Conservation (phyloP, 2,329 filamentous ascomycete genomes). For the Trichophyton benhamiae region DNA sequence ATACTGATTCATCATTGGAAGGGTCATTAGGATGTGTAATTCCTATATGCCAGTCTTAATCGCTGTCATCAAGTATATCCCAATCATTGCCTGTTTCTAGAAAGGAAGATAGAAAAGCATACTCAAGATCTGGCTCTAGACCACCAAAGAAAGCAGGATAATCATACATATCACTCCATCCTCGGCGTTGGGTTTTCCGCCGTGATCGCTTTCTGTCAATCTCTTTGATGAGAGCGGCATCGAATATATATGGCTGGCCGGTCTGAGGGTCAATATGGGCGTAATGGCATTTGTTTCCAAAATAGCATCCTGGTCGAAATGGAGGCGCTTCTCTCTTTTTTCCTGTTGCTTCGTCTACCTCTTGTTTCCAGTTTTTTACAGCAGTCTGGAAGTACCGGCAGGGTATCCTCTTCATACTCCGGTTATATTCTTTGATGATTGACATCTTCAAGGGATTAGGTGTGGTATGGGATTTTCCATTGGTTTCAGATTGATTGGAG, state of each 20-base stretch:
- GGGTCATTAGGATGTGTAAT: no score
- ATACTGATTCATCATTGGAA: no score
- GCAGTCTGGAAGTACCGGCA: slow-evolving; percentile 17
- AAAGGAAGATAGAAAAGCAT: no score
- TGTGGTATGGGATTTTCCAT: background rate
- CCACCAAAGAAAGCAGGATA: background rate
- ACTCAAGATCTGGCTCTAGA: background rate
- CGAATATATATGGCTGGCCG: slow-evolving; percentile 12
- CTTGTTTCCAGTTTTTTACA: slow-evolving; percentile 9
- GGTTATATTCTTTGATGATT: slow-evolving; percentile 18
- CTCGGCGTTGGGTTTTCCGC: background rate
- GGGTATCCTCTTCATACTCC: slow-evolving; percentile 18
- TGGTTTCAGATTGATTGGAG: background rate
- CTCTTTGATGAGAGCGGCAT: background rate
- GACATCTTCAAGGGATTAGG: slow-evolving; percentile 16
- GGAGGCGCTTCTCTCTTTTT: background rate
- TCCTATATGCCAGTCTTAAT: no score
- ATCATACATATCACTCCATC: background rate
- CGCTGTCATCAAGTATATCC: no score
- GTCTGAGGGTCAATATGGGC: slow-evolving; percentile 15
- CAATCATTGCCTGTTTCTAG: no score
- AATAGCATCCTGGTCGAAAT: slow-evolving; percentile 16
- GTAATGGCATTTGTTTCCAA: slow-evolving; percentile 22
- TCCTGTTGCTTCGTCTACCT: background rate
- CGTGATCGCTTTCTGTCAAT: background rate